Conservation (phyloP, 2,329 filamentous ascomycete species). For the Fusarium miscanthi region DNA sequence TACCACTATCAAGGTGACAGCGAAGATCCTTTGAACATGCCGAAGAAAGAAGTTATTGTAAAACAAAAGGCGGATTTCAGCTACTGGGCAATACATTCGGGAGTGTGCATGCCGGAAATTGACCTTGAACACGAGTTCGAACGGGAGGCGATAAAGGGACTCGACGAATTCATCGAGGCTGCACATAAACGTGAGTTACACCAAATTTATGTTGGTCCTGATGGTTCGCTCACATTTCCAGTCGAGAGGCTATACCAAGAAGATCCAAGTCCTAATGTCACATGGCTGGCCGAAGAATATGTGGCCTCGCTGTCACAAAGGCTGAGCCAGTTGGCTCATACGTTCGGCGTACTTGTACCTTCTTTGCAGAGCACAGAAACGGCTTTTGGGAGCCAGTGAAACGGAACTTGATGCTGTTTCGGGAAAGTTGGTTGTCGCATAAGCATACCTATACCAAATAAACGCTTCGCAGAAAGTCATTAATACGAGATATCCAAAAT, state of each 20-base stretch:
- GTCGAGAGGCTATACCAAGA: neutral
- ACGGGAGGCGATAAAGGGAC: neutral
- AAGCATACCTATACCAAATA: neutral
- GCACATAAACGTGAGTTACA: neutral
- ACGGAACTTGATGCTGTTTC: neutral
- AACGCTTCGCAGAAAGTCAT: neutral
- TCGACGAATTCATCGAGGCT: neutral
- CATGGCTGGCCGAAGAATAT: neutral
- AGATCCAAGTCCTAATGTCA: neutral
- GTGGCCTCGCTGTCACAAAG: neutral
- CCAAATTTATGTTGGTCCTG: neutral
- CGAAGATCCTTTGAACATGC: neutral
- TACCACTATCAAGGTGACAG: neutral
- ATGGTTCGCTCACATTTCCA: neutral
- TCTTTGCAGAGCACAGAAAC: neutral
- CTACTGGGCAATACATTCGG: neutral
- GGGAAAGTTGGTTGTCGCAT: neutral
- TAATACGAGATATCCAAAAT: neutral
- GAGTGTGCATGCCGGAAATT: neutral
- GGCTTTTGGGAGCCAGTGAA: neutral
- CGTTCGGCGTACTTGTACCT: neutral
- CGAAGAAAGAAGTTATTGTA: neutral
- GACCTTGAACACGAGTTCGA: neutral
- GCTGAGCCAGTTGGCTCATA: neutral
- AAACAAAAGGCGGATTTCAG: neutral